A percentile compares a stretch with the other conserved stretches of the same genome.
These are phyloP conservation scores for Sutorius australiensis DNA, from an alignment of 768 basidiomycete genomes.

Conservation along the genomic window DNA sequence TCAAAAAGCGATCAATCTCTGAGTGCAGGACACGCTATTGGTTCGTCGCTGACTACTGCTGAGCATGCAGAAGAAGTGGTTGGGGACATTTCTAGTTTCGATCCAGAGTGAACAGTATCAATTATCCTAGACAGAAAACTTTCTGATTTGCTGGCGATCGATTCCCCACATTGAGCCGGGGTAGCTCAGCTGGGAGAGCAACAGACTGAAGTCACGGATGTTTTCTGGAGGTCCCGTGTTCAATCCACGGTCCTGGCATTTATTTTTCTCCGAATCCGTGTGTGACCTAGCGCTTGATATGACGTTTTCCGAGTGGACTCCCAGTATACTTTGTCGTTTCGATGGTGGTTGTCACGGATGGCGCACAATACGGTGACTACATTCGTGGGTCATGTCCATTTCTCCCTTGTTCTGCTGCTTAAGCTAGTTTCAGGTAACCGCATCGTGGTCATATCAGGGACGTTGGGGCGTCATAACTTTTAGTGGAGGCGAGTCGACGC, in stretches of 20 bases:
- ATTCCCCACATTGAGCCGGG: constrained; percentile 36
- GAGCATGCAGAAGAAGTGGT: constrained; percentile 27
- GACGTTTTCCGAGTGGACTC: not conserved
- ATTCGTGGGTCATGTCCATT: not conserved
- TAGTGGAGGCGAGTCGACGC: not conserved
- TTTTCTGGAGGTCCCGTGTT: constrained; percentile 54
- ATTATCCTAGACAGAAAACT: not conserved
- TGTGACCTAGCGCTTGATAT: not conserved
- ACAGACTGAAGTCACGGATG: constrained; percentile 53
- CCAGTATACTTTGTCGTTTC: not conserved
- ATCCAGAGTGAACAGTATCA: constrained; percentile 11
- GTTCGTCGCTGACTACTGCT: constrained; percentile 35
- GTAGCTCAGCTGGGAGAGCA: constrained; percentile 76
- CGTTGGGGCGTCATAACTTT: not conserved
- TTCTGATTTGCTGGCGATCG: not conserved
- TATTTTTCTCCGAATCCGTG: constrained; percentile 9
- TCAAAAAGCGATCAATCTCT: not conserved
- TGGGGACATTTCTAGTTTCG: constrained; percentile 28
- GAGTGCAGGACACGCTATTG: constrained; percentile 19
- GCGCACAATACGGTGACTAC: no score
- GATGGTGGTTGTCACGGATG: not conserved
- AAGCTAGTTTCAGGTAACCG: not conserved
- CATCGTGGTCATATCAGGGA: not conserved
- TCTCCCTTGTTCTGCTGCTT: not conserved
- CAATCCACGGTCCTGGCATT: constrained; percentile 53